Base-by-base conservation (phyloP, 495 filamentous ascomycete species). In the Articulospora tetracladia region DNA sequence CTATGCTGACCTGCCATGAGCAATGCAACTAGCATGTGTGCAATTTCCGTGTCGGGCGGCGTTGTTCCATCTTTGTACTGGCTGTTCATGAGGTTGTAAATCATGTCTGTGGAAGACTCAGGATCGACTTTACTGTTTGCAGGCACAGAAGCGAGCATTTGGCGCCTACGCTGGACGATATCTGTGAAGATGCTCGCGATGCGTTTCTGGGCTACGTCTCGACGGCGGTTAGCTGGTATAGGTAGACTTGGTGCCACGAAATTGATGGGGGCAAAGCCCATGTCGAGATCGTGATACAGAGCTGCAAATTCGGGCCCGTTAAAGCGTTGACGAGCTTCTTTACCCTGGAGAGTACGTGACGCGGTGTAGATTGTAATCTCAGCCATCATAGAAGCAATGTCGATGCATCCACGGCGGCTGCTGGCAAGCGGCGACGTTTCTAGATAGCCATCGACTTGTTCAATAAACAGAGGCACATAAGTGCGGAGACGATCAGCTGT, bases 1-100 rank as follows among this genome's bases (percentile, higher is more conserved):
- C 88, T 92, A 77, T 94, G 90, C 68, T 94, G 90, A 51, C 90
- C 90, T 22, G 87, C 90, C 90, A 94, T 93, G 10, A 94, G 77
- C 22, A 94, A 82, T 0, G 89, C 89, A 67, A 94, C 93, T 87
- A 94, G 91, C 81, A 94, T 91, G 69, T 93, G 88, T 6, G 90
- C 90, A 34, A 93, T 82, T 64, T 94, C 89, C 58, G 86, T 81
- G 69, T 94, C 90, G 10, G 90, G 86, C 11, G 93, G 75, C 3
- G 72, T 70, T 26, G 72, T 76, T 53, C 87, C 89, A 66, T 89
- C 79, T 72, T 90, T 90, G 82, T 94, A 94, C 2, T 71, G 76
- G 59, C 86, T 84, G 67, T 79, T 78, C 88, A 94, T 93, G 48
- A 94, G 74, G 66, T 92, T 90, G 77, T 79, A 86, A 72, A 94